Percentiles rank a stretch among this genome's conserved stretches.
Evolutionary conservation across 768 basidiomycete genomes (phyloP).

Genomic region (Exidia glandulosa): DNA sequence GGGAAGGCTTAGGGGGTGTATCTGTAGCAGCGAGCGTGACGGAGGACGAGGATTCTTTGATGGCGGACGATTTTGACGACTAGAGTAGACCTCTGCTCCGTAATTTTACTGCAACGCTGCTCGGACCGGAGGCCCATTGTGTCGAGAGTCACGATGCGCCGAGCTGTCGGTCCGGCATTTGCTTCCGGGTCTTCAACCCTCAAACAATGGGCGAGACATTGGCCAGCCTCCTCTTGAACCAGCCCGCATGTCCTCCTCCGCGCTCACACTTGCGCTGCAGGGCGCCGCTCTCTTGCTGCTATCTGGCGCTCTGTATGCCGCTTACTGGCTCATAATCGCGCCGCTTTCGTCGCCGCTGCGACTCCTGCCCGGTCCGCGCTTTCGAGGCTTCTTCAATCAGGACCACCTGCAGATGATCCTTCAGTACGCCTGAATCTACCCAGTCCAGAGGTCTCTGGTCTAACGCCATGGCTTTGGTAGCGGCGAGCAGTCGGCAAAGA

Average conservation of each 20-base stretch:
- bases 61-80: not conserved
- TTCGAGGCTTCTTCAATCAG: not conserved
- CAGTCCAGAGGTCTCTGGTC: not conserved
- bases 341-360: conserved; percentile 38
- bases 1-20: too few relatives aligned
- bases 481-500: not conserved
- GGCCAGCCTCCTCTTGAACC: not conserved
- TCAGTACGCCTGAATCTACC: not conserved
- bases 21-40: conserved; percentile 14
- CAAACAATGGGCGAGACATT: not conserved
- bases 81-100: too few relatives aligned
- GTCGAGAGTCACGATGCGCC: not conserved
- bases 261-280: not conserved
- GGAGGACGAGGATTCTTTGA: not conserved
- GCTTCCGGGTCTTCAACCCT: not conserved
- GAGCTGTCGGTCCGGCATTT: not conserved
- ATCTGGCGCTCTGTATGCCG: conserved; percentile 28
- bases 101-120: too few relatives aligned
- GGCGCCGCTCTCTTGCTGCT: conserved; percentile 17
- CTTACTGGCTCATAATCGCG: conserved; percentile 32
- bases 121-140: too few relatives aligned
- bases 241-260: not conserved
- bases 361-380: conserved; percentile 36
- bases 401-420: not conserved
- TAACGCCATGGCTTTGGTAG: not conserved